Conservation (phyloP, 1,139 yeast species). For the Tardiomyces depauwii region DNA sequence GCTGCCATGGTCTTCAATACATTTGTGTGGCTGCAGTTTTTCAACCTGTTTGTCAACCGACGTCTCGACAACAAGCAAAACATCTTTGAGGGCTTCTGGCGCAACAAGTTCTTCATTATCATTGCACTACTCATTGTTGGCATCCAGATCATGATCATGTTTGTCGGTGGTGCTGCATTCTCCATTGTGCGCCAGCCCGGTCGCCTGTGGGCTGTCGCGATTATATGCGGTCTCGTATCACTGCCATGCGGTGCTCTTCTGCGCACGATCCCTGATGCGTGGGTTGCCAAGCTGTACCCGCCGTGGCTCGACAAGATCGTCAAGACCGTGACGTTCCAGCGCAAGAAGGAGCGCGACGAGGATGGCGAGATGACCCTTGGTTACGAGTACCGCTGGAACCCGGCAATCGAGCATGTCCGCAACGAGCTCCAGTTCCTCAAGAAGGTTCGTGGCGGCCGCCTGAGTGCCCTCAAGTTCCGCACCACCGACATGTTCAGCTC, state of each 20-base stretch:
- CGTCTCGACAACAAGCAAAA: constrained; percentile 86
- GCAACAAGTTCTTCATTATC: constrained; percentile 69
- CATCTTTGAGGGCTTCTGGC: constrained; percentile 68
- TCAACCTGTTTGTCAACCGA: constrained; percentile 84
- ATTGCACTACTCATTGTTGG: constrained; percentile 70
- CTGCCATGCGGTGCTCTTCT: constrained; percentile 70
- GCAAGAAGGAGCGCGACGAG: constrained; percentile 11
- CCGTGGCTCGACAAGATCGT: constrained; percentile 38
- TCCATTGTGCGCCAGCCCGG: constrained; percentile 69
- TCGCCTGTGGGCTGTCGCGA: constrained; percentile 82
- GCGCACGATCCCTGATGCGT: constrained; percentile 72
- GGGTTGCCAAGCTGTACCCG: constrained; percentile 66
- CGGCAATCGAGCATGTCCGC: constrained; percentile 31
- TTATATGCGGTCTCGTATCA: constrained; percentile 72
- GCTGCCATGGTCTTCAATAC: constrained; percentile 87
- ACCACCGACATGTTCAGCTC: constrained; percentile 9
- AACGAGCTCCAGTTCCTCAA: constrained; percentile 27
- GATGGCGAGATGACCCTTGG: constrained; percentile 15
- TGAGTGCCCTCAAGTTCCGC: constrained; percentile 23
- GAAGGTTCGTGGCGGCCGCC: constrained; percentile 30
- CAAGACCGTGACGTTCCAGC: constrained; percentile 30
- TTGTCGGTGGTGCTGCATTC: constrained; percentile 95
- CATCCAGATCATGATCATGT: constrained; percentile 83
- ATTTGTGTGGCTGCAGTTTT: constrained; percentile 96
- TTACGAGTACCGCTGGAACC: constrained; percentile 26